Evolutionary conservation across 2,329 filamentous ascomycete genomes (phyloP).

Genomic region (Geosmithia morbida): DNA sequence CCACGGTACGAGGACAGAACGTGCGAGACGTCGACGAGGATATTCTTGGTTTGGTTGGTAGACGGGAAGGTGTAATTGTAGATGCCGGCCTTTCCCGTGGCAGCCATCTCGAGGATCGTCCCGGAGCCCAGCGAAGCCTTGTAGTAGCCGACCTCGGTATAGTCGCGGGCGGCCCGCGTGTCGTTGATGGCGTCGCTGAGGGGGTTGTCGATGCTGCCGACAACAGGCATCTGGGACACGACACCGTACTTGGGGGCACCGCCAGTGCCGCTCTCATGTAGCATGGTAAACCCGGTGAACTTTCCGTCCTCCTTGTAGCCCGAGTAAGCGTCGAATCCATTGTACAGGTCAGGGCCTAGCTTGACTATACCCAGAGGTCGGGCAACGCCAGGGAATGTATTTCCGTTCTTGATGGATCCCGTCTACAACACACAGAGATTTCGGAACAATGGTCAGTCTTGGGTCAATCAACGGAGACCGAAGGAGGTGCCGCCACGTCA

Average conservation of each 20-base stretch:
- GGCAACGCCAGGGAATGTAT: constrained; percentile 34
- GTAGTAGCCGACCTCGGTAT: constrained; percentile 47
- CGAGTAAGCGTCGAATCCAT: constrained; percentile 34
- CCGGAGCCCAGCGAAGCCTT: constrained; percentile 38
- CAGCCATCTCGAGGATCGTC: constrained; percentile 41
- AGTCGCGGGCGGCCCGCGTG: constrained; percentile 32
- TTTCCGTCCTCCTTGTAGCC: constrained; percentile 34
- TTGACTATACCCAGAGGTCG: constrained; percentile 33
- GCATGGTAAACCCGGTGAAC: constrained; percentile 46
- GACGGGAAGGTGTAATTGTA: constrained; percentile 44
- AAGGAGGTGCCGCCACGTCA: neutral
- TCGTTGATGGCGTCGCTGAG: constrained; percentile 40
- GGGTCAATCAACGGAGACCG: neutral
- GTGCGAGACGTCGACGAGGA: constrained; percentile 53
- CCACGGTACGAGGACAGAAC: constrained; percentile 48
- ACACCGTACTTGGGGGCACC: constrained; percentile 59
- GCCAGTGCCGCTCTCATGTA: constrained; percentile 53
- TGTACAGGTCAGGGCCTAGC: constrained; percentile 32
- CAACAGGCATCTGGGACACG: constrained; percentile 41
- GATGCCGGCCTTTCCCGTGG: constrained; percentile 40
- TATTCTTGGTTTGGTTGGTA: constrained; percentile 18
- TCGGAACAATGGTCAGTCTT: neutral
- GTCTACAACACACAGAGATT: constrained; percentile 15
- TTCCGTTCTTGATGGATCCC: constrained; percentile 28
- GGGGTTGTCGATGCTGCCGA: constrained; percentile 35